Percentiles rank a stretch among this genome's conserved stretches.
These are phyloP conservation scores for Scedosporium minutisporum DNA, from an alignment of 2,329 filamentous ascomycete genomes.

Conservation along the genomic window DNA sequence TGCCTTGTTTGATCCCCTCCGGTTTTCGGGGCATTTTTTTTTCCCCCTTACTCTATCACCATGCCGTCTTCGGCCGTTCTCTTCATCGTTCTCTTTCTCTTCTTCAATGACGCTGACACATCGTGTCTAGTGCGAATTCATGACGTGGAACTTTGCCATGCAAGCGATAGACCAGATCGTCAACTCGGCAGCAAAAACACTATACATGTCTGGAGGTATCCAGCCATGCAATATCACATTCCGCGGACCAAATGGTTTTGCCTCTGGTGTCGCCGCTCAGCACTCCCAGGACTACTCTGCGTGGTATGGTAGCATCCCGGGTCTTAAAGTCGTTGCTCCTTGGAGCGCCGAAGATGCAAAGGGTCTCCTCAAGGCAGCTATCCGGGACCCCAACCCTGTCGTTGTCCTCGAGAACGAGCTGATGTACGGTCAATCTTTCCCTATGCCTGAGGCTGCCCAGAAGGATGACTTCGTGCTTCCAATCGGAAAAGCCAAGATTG, in stretches of 20 bases:
- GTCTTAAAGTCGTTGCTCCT: constrained; percentile 90
- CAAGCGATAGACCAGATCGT: constrained; percentile 99
- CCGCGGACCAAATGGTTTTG: constrained; percentile 97
- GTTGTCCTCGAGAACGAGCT: constrained; percentile 81
- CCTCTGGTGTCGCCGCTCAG: constrained; percentile 87
- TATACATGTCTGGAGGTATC: constrained; percentile 99
- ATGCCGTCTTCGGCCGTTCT: background rate
- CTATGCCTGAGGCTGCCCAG: constrained; percentile 94
- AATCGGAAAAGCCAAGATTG: constrained; percentile 98
- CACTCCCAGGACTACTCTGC: constrained; percentile 98
- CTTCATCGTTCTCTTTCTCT: background rate
- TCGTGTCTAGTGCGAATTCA: constrained; percentile 77
- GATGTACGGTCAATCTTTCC: constrained; percentile 91
- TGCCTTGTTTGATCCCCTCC: background rate
- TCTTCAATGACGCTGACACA: constrained; percentile 4
- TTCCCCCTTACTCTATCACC: background rate
- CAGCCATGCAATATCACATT: constrained; percentile 99
- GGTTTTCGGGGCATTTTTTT: background rate
- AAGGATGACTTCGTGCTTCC: constrained; percentile 94
- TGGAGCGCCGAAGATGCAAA: constrained; percentile 98
- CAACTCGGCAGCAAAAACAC: constrained; percentile 97
- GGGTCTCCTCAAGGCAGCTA: constrained; percentile 93
- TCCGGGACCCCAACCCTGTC: constrained; percentile 95
- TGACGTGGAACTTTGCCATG: constrained; percentile 99
- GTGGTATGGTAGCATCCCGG: constrained; percentile 97